Evolutionary conservation across 495 filamentous ascomycete genomes (phyloP).

Genomic region (Neurospora sp.): DNA sequence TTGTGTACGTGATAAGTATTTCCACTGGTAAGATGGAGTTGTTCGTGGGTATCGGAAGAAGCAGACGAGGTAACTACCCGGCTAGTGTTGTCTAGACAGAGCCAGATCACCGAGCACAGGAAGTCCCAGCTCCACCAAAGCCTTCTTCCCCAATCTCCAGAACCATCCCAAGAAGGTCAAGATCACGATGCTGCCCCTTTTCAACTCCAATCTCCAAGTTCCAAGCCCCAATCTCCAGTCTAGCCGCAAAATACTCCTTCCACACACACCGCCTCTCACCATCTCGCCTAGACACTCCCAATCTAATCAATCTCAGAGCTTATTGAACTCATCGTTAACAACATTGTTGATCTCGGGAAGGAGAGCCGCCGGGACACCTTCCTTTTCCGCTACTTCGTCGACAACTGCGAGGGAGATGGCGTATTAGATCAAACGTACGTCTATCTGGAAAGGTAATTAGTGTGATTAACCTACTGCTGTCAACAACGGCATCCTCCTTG

Average conservation of each 20-base stretch:
- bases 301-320: constrained; percentile 3
- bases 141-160: neutral
- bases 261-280: neutral
- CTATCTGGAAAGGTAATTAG: too few relatives aligned
- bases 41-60: neutral
- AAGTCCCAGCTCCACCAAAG: neutral
- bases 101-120: neutral
- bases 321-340: constrained; percentile 26
- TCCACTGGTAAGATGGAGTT: neutral
- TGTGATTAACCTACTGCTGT: constrained; percentile 9
- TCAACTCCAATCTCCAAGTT: neutral
- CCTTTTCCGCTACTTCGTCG: constrained; percentile 21
- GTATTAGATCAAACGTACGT: too few relatives aligned
- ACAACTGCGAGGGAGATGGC: constrained; percentile 4
- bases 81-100: neutral
- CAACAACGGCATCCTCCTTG: constrained; percentile 20
- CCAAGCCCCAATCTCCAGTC: neutral
- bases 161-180: neutral
- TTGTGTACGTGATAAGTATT: neutral
- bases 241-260: neutral
- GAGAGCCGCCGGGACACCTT: constrained; percentile 17
- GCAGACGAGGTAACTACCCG: neutral
- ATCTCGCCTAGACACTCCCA: neutral
- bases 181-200: neutral
- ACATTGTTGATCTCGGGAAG: constrained; percentile 24